Base-by-base conservation (phyloP, 805 yeast genomes). In the Limtongia smithiae region DNA sequence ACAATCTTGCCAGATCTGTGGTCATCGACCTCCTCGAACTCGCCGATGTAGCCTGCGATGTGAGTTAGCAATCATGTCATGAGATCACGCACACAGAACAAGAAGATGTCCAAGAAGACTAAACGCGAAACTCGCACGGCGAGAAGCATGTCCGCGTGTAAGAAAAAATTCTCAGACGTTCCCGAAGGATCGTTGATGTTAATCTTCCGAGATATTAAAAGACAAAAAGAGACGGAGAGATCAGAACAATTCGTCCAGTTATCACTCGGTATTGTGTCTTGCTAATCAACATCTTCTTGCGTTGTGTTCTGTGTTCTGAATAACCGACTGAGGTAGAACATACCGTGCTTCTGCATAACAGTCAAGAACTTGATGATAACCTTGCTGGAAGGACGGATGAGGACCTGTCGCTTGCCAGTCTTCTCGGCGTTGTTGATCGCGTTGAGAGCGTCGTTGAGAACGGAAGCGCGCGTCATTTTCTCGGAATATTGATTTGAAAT, bases 1-100 rank as follows among this genome's bases (percentile, higher is more conserved):
- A 90, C 96, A 62, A 89, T 86, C 85, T 89, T 89, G 69, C 96
- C 97, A 53, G 96, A 86, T 82, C 97, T 87, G 90, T 89, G 97
- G 82, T 89, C 96, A 71, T 89, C 97, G 68, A 89, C 89, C 83
- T 83, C 87, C 81, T 90, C 96, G 75, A 89, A 89, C 78, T 89
- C 97, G 70, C 90, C 96, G 79, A 89, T 90, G 93, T 90, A 90
- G 70, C 81, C 74, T 70, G 50, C 58, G n/a, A n/a, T n/a, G n/a
- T n/a, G 54, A 50, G 54, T 35, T 17, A n/a, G 24, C 34, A 22
- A n/a, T 27, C 8, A 20, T 27, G 12, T 22, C 14, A 39, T 32
- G 31, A 11, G 33, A 18, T 24, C n/a, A n/a, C 37, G 37, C 18
- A 11, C 18, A 33, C 9, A 33, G 21, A 15, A 27, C 25, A 20